Percentiles rank a stretch among this genome's conserved stretches.
These are phyloP conservation scores for Aspergillus haitiensis DNA, from an alignment of 495 filamentous ascomycete species.

Conservation along the genomic window DNA sequence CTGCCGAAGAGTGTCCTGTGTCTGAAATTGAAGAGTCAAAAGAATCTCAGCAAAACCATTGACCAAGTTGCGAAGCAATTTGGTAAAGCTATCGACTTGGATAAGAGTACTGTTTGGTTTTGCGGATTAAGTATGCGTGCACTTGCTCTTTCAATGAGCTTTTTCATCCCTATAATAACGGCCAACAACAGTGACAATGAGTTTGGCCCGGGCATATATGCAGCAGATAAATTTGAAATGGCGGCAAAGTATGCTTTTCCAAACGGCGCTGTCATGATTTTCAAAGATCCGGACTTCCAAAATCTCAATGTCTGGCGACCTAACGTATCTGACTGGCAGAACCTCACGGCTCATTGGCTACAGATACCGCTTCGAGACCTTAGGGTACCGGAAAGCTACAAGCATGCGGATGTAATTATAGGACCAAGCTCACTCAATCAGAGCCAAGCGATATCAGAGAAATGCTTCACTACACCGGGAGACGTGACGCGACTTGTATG, in stretches of 20 bases:
- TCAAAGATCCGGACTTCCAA: conserved; percentile 13
- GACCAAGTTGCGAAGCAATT: background rate
- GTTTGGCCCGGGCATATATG: conserved; percentile 18
- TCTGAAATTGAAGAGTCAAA: conserved; percentile 1
- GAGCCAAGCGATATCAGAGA: background rate
- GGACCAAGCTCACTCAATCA: background rate
- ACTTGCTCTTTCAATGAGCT: background rate
- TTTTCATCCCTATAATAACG: background rate
- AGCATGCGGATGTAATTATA: background rate
- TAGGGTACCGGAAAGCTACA: background rate
- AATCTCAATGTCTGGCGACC: conserved; percentile 14
- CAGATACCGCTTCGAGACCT: conserved; percentile 1
- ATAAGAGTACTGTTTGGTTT: background rate
- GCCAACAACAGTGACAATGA: conserved; percentile 7
- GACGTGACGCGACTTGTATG: background rate
- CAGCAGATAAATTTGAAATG: conserved; percentile 3
- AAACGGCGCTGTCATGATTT: conserved; percentile 18
- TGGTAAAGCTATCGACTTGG: background rate
- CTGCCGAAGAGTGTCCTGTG: background rate
- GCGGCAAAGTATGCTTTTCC: background rate
- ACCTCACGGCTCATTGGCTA: background rate
- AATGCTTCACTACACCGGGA: background rate
- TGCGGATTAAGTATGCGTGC: background rate
- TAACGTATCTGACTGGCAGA: conserved; percentile 6
- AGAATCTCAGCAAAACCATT: background rate